Conservation (phyloP, 2,329 filamentous ascomycete species). For the Penicillium sp. region DNA sequence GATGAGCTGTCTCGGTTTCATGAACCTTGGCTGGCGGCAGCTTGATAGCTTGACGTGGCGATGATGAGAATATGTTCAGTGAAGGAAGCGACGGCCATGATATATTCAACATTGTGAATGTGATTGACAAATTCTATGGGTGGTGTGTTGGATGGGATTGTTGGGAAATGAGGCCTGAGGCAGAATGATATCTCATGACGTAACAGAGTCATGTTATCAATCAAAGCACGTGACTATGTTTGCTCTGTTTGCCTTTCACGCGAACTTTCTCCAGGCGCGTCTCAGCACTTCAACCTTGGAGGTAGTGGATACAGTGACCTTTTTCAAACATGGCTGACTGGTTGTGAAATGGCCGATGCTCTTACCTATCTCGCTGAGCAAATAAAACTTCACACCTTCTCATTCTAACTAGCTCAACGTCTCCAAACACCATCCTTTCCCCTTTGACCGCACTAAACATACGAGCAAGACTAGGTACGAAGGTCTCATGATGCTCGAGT, state of each 20-base stretch:
- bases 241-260: slow-evolving; percentile 13
- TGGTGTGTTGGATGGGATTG: slow-evolving; percentile 16
- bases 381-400: neutral
- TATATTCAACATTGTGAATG: slow-evolving; percentile 22
- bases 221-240: slow-evolving; percentile 6
- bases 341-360: neutral
- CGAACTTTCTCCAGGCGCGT: neutral
- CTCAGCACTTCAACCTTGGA: neutral
- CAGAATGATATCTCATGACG: slow-evolving; percentile 9
- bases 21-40: slow-evolving; percentile 72
- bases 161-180: slow-evolving; percentile 22
- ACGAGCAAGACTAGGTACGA: neutral
- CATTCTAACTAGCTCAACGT: neutral
- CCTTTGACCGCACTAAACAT: neutral
- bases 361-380: neutral
- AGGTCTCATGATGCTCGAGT: slow-evolving; percentile 5
- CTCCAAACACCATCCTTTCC: neutral
- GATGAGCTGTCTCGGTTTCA: slow-evolving; percentile 75
- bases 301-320: neutral
- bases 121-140: neutral
- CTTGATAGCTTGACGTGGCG: slow-evolving; percentile 31
- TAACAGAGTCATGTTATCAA: slow-evolving; percentile 11
- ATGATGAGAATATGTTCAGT: slow-evolving; percentile 27
- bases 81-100: slow-evolving; percentile 26
- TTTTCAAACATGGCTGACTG: neutral